These are phyloP conservation scores for Yamadazyma epiphylla DNA, from an alignment of 1,139 yeast species.

Conservation along the genomic window DNA sequence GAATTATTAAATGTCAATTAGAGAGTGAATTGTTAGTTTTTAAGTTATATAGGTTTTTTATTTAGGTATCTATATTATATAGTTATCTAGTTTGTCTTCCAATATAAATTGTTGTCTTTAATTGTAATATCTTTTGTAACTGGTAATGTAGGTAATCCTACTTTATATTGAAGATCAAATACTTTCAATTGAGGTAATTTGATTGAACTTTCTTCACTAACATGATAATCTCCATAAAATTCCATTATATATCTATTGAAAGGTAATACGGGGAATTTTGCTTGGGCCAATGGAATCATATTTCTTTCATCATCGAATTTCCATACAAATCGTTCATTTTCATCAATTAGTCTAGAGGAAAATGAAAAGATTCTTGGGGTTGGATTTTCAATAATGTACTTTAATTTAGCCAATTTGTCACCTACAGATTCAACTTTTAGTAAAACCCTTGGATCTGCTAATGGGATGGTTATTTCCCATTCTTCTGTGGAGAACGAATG, in stretches of 20 bases:
- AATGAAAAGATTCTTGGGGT: slow-evolving; percentile 66
- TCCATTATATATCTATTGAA: slow-evolving; percentile 48
- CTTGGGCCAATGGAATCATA: slow-evolving; percentile 23
- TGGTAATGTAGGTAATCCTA: slow-evolving; percentile 54
- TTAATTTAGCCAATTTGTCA: slow-evolving; percentile 23
- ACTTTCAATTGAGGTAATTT: slow-evolving; percentile 57
- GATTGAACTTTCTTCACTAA: slow-evolving; percentile 13
- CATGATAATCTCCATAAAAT: slow-evolving; percentile 27
- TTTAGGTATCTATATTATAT: too few species aligned
- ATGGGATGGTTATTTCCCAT: slow-evolving; percentile 54
- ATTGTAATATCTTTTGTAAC: slow-evolving; percentile 29
- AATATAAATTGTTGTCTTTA: slow-evolving; percentile 17
- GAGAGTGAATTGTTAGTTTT: too few species aligned
- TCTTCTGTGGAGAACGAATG: slow-evolving; percentile 29
- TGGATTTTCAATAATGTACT: slow-evolving; percentile 68
- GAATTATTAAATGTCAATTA: slow-evolving; percentile 82
- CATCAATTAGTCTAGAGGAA: slow-evolving; percentile 38
- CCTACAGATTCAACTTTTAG: slow-evolving; percentile 25
- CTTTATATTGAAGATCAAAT: slow-evolving; percentile 64
- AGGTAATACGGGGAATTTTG: slow-evolving; percentile 56
- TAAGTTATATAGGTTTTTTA: too few species aligned
- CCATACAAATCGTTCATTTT: slow-evolving; percentile 23
- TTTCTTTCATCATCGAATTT: slow-evolving; percentile 23
- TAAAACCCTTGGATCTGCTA: slow-evolving; percentile 67
- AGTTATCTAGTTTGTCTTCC: too few species aligned